Evolutionary conservation across 306 rosid genomes (phyloP), one percentile per base, ranked within the genome.

Genomic region (Lablab purpureus): DNA sequence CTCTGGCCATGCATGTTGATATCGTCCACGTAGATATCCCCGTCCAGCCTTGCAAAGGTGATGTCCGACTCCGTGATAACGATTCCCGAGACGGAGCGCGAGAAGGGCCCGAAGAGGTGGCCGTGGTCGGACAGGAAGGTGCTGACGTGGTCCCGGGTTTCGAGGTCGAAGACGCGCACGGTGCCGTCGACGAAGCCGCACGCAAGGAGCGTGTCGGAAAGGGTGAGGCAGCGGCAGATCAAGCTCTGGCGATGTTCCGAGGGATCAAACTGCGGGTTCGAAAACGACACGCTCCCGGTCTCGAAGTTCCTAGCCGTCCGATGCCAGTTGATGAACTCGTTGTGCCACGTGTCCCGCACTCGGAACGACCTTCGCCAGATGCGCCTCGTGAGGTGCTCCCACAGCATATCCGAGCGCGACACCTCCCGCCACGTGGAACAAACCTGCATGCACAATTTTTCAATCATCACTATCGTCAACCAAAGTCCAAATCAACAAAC

Each of bases 181-280:
- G 91, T 83, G 12, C 98, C 99, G 36, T 96, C 97, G 0, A 91
- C 77, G 25, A 89, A 96, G 2, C 99, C 99, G 27, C 98, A 93
- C 0, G 96, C 98, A 1, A 96, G 81, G 74, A 89, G 80, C 7
- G 28, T 49, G 30, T 89, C 97, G 19, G 98, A 89, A 71, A 96
- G 92, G 0, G 97, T 17, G 32, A 96, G 86, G 74, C 91, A 90
- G 2, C 99, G 93, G 73, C 99, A 96, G 0, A 80, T 66, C 45
- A 87, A 80, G 7, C 78, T 68, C 5, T 15, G 79, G 6, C 37
- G 85, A 1, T 73, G 85, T 3, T 86, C 71, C 7, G 89, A 52
- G 0, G 73, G 90, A 45, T 90, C 89, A 0, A 85, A 88, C 18
- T n/a, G 72, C 4, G 89, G 91, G 12, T 70, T 11, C 3, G 76